Base-by-base conservation (phyloP, 1,139 yeast species). In the Chernovozyma sophiae-reginae region DNA sequence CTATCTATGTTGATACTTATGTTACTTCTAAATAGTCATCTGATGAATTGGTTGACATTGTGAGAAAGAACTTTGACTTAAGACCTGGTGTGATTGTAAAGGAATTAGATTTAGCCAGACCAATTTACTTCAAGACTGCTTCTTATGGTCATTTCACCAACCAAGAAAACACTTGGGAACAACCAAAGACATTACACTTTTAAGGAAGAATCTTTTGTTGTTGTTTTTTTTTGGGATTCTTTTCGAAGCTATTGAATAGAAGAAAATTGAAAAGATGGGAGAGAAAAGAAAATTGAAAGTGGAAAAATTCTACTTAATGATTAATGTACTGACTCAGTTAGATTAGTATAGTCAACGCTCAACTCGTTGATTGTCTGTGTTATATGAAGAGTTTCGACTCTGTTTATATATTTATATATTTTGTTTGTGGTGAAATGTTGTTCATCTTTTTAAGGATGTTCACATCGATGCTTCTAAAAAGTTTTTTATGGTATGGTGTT, bases 31-130 rank as follows among this genome's bases (percentile, higher is more conserved):
- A 86, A 67, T 77, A 83, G 76, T 63, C 90, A 38, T 86, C 95
- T 49, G 86, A 79, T 42, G 90, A 92, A 74, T 82, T 92, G 61
- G 97, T 90, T 48, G 84, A 74, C 48, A 89, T 92, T 64, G 83
- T 92, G 69, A 78, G 81, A 66, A 80, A 84, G 72, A 92, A 94
- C 85, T 92, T 92, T 62, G 97, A 92, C 72, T 80, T 92, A 66
- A 90, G 98, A 80, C 99, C 99, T 48, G 99, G 99, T 86, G 95
- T 86, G 55, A 81, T 92, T 69, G 98, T 94, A 63, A 86, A 74
- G 70, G 96, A 90, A 68, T 82, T 92, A 64, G 94, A 90, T 66
- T 80, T 92, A 65, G 98, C 97, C 49, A 87, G 96, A 74, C 98
- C 99, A 69, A 92, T 94, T 71, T 92, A 94, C 79, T 82, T 87